phyloP scores from a whole-genome alignment of 306 rosid genomes.

The Rosa persica region DNA sequence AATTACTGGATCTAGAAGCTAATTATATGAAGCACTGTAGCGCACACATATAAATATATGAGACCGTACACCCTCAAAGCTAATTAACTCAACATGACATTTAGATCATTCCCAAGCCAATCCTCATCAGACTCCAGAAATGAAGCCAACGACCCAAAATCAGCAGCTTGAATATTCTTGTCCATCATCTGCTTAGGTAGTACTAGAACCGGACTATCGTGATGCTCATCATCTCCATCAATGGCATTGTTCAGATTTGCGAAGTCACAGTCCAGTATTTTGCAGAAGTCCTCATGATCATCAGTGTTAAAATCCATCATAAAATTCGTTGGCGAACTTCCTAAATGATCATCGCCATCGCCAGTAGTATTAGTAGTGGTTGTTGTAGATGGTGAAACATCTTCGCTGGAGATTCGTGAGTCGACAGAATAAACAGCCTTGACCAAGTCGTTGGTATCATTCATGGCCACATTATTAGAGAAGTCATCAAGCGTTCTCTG shows the following conservation, averaged over 20 bases:
- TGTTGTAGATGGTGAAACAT: background rate
- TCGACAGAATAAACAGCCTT: background rate
- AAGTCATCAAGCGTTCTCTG: background rate
- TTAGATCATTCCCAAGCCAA: conserved; percentile 13
- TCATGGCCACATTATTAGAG: background rate
- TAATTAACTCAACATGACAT: conserved; percentile 2
- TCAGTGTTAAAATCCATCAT: conserved; percentile 10
- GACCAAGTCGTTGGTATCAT: background rate
- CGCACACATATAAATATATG: background rate
- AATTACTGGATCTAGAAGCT: background rate
- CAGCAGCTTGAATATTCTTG: conserved; percentile 5
- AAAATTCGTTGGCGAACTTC: background rate
- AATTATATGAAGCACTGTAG: background rate
- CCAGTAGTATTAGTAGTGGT: background rate
- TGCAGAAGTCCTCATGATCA: conserved; percentile 10
- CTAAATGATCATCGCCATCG: background rate
- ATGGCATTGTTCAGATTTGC: background rate
- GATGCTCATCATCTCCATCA: background rate
- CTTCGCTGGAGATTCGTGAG: conserved; percentile 2
- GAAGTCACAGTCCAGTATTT: conserved; percentile 10
- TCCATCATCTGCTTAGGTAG: conserved; percentile 16
- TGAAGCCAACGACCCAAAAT: conserved; percentile 15
- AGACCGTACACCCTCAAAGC: background rate
- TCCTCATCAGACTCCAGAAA: conserved; percentile 18
- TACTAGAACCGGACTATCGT: background rate